Evolutionary conservation across 2,329 filamentous ascomycete genomes (phyloP).

Genomic region (Magnaporthiopsis incrustans): DNA sequence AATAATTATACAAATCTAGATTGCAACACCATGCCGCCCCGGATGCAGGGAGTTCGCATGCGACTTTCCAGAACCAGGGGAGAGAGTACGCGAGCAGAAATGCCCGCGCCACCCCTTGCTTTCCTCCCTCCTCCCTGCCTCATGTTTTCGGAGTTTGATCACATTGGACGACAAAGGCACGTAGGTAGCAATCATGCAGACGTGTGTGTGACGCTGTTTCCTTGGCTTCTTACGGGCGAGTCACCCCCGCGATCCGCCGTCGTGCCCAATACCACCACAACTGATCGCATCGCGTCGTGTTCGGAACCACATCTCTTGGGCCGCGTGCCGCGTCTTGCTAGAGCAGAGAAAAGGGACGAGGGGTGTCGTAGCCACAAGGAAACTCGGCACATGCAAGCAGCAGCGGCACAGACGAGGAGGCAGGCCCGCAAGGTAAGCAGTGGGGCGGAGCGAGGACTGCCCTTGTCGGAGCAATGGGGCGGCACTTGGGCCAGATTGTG

Average conservation of each 20-base stretch:
- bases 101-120: not conserved
- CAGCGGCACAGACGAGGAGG: not conserved
- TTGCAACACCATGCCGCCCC: not conserved
- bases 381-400: not conserved
- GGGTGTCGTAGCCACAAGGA: not conserved
- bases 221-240: too few species aligned
- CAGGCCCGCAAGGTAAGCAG: not conserved
- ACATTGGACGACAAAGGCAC: too few species aligned
- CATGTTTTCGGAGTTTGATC: too few species aligned
- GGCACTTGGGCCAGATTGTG: constrained; percentile 9
- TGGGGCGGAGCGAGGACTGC: not conserved
- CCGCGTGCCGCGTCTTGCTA: too few species aligned
- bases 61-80: not conserved
- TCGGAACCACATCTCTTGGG: not conserved
- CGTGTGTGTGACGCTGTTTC: too few species aligned
- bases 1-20: not conserved
- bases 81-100: not conserved
- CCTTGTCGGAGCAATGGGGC: not conserved
- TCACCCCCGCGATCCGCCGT: too few species aligned
- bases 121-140: too few species aligned
- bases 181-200: too few species aligned
- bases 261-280: not conserved
- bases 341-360: not conserved
- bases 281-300: not conserved
- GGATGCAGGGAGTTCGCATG: not conserved